phyloP scores from a whole-genome alignment of 1,284 basidiomycete genomes.

The Rhodotorula sp. region DNA sequence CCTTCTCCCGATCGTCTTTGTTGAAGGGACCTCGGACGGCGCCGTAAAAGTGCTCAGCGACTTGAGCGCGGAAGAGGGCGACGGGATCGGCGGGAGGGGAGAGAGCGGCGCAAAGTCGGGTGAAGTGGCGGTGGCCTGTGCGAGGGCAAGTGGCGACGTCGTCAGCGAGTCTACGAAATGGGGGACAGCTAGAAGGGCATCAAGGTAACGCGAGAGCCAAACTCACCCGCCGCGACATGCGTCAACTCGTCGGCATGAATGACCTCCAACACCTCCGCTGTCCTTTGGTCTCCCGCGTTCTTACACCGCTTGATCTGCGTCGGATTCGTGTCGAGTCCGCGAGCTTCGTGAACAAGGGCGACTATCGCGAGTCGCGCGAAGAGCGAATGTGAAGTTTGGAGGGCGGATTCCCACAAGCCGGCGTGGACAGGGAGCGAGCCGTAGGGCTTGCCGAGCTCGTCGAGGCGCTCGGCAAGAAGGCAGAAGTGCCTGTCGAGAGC shows the following conservation, averaged over 20 bases:
- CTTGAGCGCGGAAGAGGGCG: conserved; percentile 68
- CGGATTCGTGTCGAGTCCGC: conserved; percentile 83
- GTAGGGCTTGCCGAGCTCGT: conserved; percentile 67
- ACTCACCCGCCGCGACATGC: conserved; percentile 76
- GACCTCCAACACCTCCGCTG: conserved; percentile 67
- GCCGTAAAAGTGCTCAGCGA: conserved; percentile 69
- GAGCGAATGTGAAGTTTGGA: conserved; percentile 67
- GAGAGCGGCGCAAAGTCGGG: conserved; percentile 61
- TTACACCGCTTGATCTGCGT: conserved; percentile 74
- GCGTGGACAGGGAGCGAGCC: conserved; percentile 55
- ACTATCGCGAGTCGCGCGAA: conserved; percentile 78
- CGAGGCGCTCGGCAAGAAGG: conserved; percentile 50
- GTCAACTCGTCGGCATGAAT: conserved; percentile 81
- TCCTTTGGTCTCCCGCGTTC: conserved; percentile 66
- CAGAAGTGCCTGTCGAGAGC: conserved; percentile 57
- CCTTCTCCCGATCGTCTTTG: conserved; percentile 67
- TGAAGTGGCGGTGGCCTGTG: conserved; percentile 27
- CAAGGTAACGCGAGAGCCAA: conserved; percentile 51
- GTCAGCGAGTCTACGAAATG: not conserved
- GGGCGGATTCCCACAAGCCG: conserved; percentile 74
- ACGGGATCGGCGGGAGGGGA: conserved; percentile 66
- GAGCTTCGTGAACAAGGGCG: conserved; percentile 83
- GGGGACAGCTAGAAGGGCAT: not conserved
- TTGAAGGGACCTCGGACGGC: conserved; percentile 68
- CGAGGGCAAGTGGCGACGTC: not conserved